Evolutionary conservation across 2,329 filamentous ascomycete species (phyloP).

Genomic region (Diaporthe sp.): DNA sequence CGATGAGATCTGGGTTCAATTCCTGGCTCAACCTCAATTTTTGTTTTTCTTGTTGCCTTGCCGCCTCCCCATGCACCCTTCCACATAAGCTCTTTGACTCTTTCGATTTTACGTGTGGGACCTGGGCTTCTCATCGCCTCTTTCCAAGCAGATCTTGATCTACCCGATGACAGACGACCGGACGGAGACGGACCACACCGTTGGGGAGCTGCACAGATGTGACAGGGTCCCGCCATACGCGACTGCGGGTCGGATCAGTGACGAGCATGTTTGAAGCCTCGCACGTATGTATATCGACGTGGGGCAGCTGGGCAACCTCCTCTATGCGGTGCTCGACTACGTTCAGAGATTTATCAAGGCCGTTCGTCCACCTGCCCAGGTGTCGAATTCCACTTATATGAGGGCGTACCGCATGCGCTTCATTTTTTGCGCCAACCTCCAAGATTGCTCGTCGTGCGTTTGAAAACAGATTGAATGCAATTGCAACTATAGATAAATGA

Average conservation of each 20-base stretch:
- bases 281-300: background rate
- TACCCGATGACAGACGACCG: conserved; percentile 57
- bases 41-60: too few species aligned
- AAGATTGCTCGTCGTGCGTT: background rate
- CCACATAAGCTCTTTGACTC: too few species aligned
- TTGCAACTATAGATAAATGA: background rate
- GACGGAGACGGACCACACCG: conserved; percentile 35
- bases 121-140: conserved; percentile 45
- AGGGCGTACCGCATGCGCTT: background rate
- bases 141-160: conserved; percentile 52
- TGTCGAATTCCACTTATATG: background rate
- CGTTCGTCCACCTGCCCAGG: too few species aligned
- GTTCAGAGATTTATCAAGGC: conserved; percentile 14
- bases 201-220: background rate
- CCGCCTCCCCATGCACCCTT: too few species aligned
- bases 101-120: conserved; percentile 41
- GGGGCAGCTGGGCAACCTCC: background rate
- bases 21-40: too few species aligned
- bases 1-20: too few species aligned
- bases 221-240: background rate
- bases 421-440: background rate
- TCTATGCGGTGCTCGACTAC: background rate
- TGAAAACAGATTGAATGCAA: background rate
- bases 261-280: background rate
- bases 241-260: background rate